phyloP scores from a whole-genome alignment of 768 basidiomycete genomes.

The Podaxis pistillaris region DNA sequence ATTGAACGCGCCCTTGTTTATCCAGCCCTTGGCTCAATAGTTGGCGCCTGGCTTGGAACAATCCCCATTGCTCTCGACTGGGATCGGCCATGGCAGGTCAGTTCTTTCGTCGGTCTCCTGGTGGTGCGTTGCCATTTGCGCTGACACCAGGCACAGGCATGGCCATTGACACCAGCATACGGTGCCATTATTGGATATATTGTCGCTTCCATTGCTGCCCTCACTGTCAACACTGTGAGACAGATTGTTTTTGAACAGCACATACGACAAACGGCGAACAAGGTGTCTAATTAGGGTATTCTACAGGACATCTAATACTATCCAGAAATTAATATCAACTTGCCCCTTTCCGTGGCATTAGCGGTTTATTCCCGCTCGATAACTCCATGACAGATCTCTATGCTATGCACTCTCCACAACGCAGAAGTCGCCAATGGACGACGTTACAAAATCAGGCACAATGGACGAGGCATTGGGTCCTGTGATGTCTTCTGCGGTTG shows the following conservation, averaged over 20 bases:
- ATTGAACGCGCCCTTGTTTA: slow-evolving; percentile 80
- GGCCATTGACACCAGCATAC: slow-evolving; percentile 78
- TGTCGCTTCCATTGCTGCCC: slow-evolving; percentile 52
- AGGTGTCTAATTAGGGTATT: slow-evolving; percentile 6
- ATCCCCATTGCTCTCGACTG: slow-evolving; percentile 92
- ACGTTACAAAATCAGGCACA: slow-evolving; percentile 79
- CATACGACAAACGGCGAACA: slow-evolving; percentile 3
- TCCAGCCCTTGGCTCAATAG: slow-evolving; percentile 66
- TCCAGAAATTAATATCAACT: neutral
- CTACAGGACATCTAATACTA: neutral
- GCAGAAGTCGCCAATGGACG: slow-evolving; percentile 80
- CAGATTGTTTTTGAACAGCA: slow-evolving; percentile 40
- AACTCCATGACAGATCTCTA: slow-evolving; percentile 4
- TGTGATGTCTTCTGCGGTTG: slow-evolving; percentile 68
- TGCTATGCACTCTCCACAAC: slow-evolving; percentile 26
- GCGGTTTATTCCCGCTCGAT: slow-evolving; percentile 7
- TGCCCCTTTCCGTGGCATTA: neutral
- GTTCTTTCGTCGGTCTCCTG: slow-evolving; percentile 18
- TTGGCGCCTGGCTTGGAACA: slow-evolving; percentile 80
- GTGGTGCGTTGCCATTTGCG: neutral
- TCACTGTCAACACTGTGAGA: slow-evolving; percentile 40
- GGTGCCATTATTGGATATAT: slow-evolving; percentile 72
- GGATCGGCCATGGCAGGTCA: slow-evolving; percentile 96
- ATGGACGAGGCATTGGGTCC: slow-evolving; percentile 68
- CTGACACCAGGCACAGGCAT: slow-evolving; percentile 50